Base-by-base conservation (phyloP, 257 asterid genomes). In the Ajuga chamaepitys region DNA sequence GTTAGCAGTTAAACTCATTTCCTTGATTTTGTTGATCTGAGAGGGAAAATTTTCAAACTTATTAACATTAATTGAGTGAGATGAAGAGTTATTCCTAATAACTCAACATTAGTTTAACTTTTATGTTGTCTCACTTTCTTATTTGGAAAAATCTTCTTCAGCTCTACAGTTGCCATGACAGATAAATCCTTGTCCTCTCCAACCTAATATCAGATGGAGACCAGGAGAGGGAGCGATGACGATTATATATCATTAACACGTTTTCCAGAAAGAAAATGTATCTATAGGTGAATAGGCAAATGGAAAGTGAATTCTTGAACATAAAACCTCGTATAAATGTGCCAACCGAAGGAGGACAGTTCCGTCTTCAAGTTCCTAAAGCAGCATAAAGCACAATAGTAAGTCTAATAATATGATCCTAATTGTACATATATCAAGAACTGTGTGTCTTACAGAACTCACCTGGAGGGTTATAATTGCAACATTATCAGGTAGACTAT, bases 381-480 rank as follows among this genome's bases (percentile, higher is more conserved):
- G 70, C 58, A 64, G 24, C 69, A 62, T 1, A 26, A 45, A 6
- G 35, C 21, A 22, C 50, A 25, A 28, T 26, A 16, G 40, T 13
- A 42, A 69, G 46, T 22, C 51, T 57, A 6, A 12, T 2, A 62
- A 44, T 25, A 3, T 20, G 51, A n/a, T n/a, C 40, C 12, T 22
- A 13, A 0, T 0, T 6, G 26, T 65, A 11, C 34, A 52, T 13
- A 45, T 54, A 1, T 16, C 7, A 37, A 68, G 32, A 32, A 67
- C 38, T 59, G 13, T 60, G 25, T 46, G 54, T 52, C 51, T 2
- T 30, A 51, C 25, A 10, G 44, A 58, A 53, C 14, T n/a, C 80
- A 94, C 99, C 96, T 90, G 90, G 59, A 94, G 96, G 51, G 99
- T 94, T 74, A 94, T 40, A 37, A 94, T 62, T 37, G 89, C 98